Evolutionary conservation across 768 basidiomycete genomes (phyloP), one percentile per base, ranked within the genome.

Genomic region (Heimioporus sp.): DNA sequence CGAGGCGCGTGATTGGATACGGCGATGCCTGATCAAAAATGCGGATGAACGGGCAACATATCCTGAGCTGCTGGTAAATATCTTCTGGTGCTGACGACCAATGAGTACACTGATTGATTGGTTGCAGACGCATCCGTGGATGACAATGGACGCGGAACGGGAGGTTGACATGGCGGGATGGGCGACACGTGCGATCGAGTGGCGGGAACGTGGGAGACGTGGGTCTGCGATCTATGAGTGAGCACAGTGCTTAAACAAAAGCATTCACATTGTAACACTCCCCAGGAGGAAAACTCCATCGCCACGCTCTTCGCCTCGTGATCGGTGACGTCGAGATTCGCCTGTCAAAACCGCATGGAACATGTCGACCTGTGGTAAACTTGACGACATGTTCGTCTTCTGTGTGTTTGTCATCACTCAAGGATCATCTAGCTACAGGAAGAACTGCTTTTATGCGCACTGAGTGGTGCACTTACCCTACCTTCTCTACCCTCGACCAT

Each of bases 131-230:
- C 92, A 95, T 67, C 86, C 89, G 0, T 96, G 91, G 79, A 76
- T 96, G 44, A 71, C 73, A 16, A 75, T 76, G 28, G 87, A 92
- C 53, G 65, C 63, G 9, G 69, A 71, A 15, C 75, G 82, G 6
- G 71, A 83, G 8, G 90, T 94, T 16, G 88, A 96, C 65, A 93
- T 97, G 92, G 77, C 75, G 31, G 80, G 73, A 11, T 98, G 94
- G 94, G 89, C 94, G 11, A 73, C 73, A 19, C 66, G 64, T 31
- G 86, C 87, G 1, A 64, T 80, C 43, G 61, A 65, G 39, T 69
- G 69, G 67, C 64, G 67, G 37, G 69, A 72, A 5, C 55, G 64
- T 46, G 58, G 64, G 21, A 55, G 52, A 47, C 60, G 58, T 39
- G 59, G 52, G 42, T 41, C 46, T 44, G 41, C 54, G n/a, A 31